Percentiles rank a stretch among this genome's conserved stretches.
These are phyloP conservation scores for Yamadazyma blattariae DNA, from an alignment of 1,139 yeast species.

Conservation along the genomic window DNA sequence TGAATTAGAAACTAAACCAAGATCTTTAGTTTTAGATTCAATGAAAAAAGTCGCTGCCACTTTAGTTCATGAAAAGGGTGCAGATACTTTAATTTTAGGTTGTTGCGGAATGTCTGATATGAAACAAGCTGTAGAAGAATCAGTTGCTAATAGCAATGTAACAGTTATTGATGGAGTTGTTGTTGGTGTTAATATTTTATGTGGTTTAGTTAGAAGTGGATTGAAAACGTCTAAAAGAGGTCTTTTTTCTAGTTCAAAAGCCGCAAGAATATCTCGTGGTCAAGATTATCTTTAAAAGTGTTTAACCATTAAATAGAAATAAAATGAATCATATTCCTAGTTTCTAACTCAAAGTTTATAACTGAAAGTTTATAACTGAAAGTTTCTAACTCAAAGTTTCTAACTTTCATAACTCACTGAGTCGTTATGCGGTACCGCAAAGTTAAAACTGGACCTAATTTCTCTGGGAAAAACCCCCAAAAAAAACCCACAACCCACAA, in stretches of 20 bases:
- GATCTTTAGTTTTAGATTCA: constrained; percentile 20
- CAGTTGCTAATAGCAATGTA: constrained; percentile 17
- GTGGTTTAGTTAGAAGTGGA: constrained; percentile 17
- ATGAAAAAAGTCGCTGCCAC: constrained; percentile 19
- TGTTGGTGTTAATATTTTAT: constrained; percentile 18
- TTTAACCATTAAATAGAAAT: too few species aligned
- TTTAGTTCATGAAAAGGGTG: constrained; percentile 22
- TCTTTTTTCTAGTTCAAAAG: constrained; percentile 8
- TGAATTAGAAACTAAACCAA: constrained; percentile 26
- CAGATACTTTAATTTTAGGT: constrained; percentile 26
- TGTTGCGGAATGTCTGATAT: constrained; percentile 35
- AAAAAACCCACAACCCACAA: too few species aligned
- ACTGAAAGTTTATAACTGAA: too few species aligned
- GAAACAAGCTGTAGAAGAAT: constrained; percentile 23
- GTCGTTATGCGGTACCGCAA: too few species aligned
- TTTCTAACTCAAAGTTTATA: too few species aligned
- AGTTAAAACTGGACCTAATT: too few species aligned
- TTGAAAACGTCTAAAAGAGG: constrained; percentile 18
- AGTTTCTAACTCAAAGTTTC: too few species aligned
- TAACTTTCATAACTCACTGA: too few species aligned
- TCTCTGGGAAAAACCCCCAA: too few species aligned
- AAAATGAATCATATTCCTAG: too few species aligned
- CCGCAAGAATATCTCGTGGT: constrained; percentile 6
- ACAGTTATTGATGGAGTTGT: constrained; percentile 23
- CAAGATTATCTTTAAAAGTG: constrained; percentile 4